These are phyloP conservation scores for Claviceps monticola DNA, from an alignment of 2,329 filamentous ascomycete genomes.

Conservation along the genomic window DNA sequence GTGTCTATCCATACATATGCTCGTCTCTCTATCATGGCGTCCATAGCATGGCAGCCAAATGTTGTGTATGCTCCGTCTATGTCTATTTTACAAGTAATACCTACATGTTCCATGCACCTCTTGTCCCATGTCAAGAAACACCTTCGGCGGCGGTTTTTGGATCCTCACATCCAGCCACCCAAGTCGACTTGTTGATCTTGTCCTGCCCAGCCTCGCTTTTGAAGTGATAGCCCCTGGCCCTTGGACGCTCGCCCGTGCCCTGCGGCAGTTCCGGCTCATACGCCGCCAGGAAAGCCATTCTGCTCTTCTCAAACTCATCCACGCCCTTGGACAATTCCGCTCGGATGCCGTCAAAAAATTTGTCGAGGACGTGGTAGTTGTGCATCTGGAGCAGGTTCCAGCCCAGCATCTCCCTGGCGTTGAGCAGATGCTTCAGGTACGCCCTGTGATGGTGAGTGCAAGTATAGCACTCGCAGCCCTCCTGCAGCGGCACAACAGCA, in stretches of 20 bases:
- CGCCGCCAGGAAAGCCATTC: constrained; percentile 25
- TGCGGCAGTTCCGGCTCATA: constrained; percentile 63
- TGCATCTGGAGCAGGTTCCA: constrained; percentile 90
- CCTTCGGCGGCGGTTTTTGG: no score
- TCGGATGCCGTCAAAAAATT: constrained; percentile 63
- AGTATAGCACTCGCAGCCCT: constrained; percentile 64
- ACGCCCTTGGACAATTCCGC: constrained; percentile 43
- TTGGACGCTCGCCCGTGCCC: constrained; percentile 63
- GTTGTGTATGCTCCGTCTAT: no score
- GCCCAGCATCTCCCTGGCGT: constrained; percentile 89
- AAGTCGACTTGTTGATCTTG: constrained; percentile 55
- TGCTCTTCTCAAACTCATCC: constrained; percentile 43
- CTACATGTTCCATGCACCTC: no score
- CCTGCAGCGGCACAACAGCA: constrained; percentile 46
- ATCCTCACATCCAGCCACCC: constrained; percentile 28
- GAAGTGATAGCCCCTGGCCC: constrained; percentile 70
- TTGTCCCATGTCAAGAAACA: no score
- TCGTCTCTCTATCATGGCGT: no score
- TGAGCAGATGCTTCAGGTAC: constrained; percentile 75
- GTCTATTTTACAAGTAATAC: no score
- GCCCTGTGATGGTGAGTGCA: constrained; percentile 76
- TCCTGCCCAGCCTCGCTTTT: constrained; percentile 53
- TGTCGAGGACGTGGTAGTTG: constrained; percentile 60
- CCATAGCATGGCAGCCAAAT: no score
- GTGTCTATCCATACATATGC: no score